phyloP scores from a whole-genome alignment of 495 filamentous ascomycete genomes.

The Mycothermus thermophilus region DNA sequence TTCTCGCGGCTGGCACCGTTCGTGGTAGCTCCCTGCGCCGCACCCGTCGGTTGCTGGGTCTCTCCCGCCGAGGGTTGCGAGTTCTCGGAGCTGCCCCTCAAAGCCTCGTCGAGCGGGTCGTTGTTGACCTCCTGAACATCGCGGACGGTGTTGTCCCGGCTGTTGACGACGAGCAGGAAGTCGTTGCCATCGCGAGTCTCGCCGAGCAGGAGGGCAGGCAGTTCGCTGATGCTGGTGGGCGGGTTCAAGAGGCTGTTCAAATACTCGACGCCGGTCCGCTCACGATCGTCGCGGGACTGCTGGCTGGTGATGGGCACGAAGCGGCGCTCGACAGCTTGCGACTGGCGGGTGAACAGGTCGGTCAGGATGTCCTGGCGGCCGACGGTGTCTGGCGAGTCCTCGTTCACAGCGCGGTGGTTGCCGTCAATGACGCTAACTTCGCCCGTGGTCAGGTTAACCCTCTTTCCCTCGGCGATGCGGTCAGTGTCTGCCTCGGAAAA shows the following conservation, averaged over 20 bases:
- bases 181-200: slow-evolving; percentile 19
- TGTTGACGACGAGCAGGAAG: slow-evolving; percentile 15
- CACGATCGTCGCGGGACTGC: no score
- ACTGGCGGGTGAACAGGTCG: slow-evolving; percentile 23
- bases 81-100: slow-evolving; percentile 5
- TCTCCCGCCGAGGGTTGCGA: slow-evolving; percentile 1
- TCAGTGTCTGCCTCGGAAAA: slow-evolving; percentile 46
- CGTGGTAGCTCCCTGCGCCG: no score
- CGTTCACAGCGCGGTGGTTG: slow-evolving; percentile 22
- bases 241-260: slow-evolving; percentile 28
- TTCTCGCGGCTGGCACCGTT: no score
- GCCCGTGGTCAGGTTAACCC: slow-evolving; percentile 36
- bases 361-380: slow-evolving; percentile 28
- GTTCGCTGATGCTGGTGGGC: slow-evolving; percentile 23
- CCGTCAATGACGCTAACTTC: slow-evolving; percentile 49
- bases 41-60: no score
- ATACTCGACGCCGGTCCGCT: slow-evolving; percentile 18
- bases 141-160: slow-evolving; percentile 1
- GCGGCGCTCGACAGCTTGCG: slow-evolving; percentile 16
- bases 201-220: slow-evolving; percentile 25
- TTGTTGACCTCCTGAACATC: no score
- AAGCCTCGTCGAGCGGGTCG: no score
- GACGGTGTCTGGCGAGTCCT: slow-evolving; percentile 28
- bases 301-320: no score
- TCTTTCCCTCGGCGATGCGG: slow-evolving; percentile 51